Evolutionary conservation across 495 filamentous ascomycete species (phyloP).

Genomic region (Cercophora samala): DNA sequence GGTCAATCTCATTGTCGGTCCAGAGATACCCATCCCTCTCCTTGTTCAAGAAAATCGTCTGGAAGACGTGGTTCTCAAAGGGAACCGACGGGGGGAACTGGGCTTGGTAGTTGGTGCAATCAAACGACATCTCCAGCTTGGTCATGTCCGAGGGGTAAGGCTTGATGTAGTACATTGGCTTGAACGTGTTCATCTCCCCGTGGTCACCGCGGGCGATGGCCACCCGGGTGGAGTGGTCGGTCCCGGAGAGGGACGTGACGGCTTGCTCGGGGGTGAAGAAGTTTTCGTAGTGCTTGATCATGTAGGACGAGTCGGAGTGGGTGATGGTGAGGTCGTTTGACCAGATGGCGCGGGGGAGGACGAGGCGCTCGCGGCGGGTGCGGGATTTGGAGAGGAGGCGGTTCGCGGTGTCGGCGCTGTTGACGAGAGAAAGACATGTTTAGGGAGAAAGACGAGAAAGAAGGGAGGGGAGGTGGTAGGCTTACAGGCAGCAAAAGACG

Average conservation of each 20-base stretch:
- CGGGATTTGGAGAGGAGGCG: slow-evolving; percentile 60
- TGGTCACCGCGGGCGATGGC: slow-evolving; percentile 21
- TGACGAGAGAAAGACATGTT: neutral
- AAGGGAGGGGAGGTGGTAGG: neutral
- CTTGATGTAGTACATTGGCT: slow-evolving; percentile 82
- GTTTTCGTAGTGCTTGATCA: slow-evolving; percentile 72
- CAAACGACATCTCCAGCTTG: slow-evolving; percentile 85
- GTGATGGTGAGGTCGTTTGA: slow-evolving; percentile 83
- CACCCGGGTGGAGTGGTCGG: slow-evolving; percentile 34
- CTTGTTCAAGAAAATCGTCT: slow-evolving; percentile 80
- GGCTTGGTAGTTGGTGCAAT: slow-evolving; percentile 80
- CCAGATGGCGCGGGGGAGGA: slow-evolving; percentile 73
- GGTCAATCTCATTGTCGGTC: slow-evolving; percentile 68
- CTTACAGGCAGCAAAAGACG: slow-evolving; percentile 61
- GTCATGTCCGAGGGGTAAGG: slow-evolving; percentile 58
- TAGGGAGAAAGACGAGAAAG: neutral
- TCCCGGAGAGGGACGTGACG: slow-evolving; percentile 26
- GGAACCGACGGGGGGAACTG: slow-evolving; percentile 60
- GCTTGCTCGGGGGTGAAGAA: slow-evolving; percentile 49
- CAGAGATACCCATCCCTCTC: slow-evolving; percentile 57
- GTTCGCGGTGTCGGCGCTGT: slow-evolving; percentile 64
- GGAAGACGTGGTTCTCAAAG: slow-evolving; percentile 63
- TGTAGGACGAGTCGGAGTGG: slow-evolving; percentile 72
- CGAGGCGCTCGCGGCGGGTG: slow-evolving; percentile 60
- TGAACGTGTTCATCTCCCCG: slow-evolving; percentile 39